Percentiles rank a stretch among this genome's conserved stretches.
Conservation (phyloP, 768 basidiomycete genomes). For the Lactifluus subvellereus region DNA sequence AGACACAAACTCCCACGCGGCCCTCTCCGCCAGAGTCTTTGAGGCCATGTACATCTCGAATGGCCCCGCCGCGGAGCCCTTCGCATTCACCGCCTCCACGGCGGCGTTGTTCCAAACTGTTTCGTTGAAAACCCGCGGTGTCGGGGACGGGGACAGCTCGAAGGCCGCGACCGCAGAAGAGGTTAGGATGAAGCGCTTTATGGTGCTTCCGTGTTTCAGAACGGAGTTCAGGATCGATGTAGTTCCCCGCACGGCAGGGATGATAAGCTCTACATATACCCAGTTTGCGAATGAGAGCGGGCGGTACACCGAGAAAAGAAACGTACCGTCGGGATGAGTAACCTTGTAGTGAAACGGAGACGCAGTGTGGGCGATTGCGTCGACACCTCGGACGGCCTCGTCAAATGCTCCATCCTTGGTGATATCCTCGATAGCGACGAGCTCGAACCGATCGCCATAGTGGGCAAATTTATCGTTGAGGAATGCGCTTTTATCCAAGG, state of each 20-base stretch:
- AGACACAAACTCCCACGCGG: no score
- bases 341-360: slow-evolving; percentile 51
- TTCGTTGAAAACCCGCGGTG: no score
- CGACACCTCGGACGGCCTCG: slow-evolving; percentile 69
- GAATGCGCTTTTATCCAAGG: slow-evolving; percentile 51
- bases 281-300: not conserved
- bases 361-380: slow-evolving; percentile 64
- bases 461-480: slow-evolving; percentile 48
- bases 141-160: no score
- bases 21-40: no score
- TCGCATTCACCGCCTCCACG: no score
- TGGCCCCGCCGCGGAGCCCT: no score
- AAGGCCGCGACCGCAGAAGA: no score
- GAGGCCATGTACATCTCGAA: no score
- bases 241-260: slow-evolving; percentile 70
- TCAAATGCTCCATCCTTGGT: slow-evolving; percentile 61
- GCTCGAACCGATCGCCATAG: slow-evolving; percentile 54
- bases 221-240: slow-evolving; percentile 54
- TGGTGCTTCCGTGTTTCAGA: slow-evolving; percentile 44
- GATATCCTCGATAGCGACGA: slow-evolving; percentile 68
- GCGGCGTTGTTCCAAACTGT: no score
- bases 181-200: no score
- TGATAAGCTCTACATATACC: slow-evolving; percentile 46
- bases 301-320: not conserved
- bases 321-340: slow-evolving; percentile 35